Conservation (phyloP, 2,329 filamentous ascomycete species). For the Penicillium sp. region DNA sequence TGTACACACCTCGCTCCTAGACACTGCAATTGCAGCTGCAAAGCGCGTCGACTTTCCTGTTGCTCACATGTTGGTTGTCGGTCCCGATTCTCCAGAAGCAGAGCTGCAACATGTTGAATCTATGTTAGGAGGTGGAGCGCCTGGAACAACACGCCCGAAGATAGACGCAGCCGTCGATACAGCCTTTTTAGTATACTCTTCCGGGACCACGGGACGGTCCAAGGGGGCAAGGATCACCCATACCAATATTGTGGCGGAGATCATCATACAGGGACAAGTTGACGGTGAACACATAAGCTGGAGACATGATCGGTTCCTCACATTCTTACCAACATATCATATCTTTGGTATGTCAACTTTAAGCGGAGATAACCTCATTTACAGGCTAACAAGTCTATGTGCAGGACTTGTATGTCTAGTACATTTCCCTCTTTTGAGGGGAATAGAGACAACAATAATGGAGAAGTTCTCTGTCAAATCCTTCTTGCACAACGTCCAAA, state of each 20-base stretch:
- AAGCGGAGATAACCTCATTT: neutral
- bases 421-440: conserved; percentile 16
- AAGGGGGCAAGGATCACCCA: conserved; percentile 29
- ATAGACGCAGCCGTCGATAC: conserved; percentile 15
- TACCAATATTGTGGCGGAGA: conserved; percentile 17
- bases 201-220: conserved; percentile 33
- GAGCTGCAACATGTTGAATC: neutral
- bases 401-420: conserved; percentile 20
- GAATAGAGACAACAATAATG: conserved; percentile 16
- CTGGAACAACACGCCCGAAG: neutral
- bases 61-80: conserved; percentile 12
- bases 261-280: conserved; percentile 12
- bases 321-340: conserved; percentile 17
- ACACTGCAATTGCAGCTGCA: conserved; percentile 9
- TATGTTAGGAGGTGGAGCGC: neutral
- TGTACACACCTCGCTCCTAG: conserved; percentile 5
- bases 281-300: conserved; percentile 11
- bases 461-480: conserved; percentile 16
- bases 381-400: neutral
- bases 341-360: conserved; percentile 20
- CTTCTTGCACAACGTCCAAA: conserved; percentile 11
- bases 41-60: neutral
- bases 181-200: conserved; percentile 32
- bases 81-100: neutral
- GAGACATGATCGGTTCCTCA: conserved; percentile 13